Evolutionary conservation across 2,329 filamentous ascomycete species (phyloP).

Genomic region (Penicillium frequentans): DNA sequence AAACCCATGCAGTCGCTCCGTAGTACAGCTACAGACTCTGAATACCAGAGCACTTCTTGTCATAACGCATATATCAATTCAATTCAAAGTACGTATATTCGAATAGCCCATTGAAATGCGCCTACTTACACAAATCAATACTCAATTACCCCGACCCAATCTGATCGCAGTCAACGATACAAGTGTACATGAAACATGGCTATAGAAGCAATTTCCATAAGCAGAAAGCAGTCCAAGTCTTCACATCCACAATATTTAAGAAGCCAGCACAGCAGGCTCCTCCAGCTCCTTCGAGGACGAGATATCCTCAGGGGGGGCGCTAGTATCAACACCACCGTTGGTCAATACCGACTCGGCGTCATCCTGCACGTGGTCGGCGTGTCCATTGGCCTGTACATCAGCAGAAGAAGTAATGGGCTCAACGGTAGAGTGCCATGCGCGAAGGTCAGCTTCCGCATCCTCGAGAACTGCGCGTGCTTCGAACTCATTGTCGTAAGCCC

Average conservation of each 20-base stretch:
- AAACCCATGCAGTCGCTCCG: neutral
- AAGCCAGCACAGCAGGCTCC: slow-evolving; percentile 6
- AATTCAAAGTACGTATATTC: neutral
- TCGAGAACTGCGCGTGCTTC: slow-evolving; percentile 84
- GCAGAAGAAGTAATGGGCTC: slow-evolving; percentile 55
- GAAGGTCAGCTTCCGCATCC: slow-evolving; percentile 86
- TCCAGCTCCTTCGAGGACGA: slow-evolving; percentile 11
- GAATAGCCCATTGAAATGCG: neutral
- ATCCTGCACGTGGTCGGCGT: neutral
- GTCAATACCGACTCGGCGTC: slow-evolving; percentile 7
- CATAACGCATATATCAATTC: neutral
- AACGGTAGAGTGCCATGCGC: slow-evolving; percentile 64
- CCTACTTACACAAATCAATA: neutral
- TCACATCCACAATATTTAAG: neutral
- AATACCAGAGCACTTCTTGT: neutral
- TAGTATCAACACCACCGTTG: neutral
- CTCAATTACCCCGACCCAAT: neutral
- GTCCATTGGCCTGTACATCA: slow-evolving; percentile 36
- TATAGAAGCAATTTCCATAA: neutral
- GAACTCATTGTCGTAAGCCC: slow-evolving; percentile 64
- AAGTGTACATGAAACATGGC: slow-evolving; percentile 9
- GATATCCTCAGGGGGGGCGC: slow-evolving; percentile 11
- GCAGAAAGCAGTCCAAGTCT: neutral
- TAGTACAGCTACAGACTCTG: no score
- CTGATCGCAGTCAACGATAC: neutral